Evolutionary conservation across 2,329 filamentous ascomycete species (phyloP), one percentile per base, ranked within the genome.

Genomic region (Thelonectria rubi): DNA sequence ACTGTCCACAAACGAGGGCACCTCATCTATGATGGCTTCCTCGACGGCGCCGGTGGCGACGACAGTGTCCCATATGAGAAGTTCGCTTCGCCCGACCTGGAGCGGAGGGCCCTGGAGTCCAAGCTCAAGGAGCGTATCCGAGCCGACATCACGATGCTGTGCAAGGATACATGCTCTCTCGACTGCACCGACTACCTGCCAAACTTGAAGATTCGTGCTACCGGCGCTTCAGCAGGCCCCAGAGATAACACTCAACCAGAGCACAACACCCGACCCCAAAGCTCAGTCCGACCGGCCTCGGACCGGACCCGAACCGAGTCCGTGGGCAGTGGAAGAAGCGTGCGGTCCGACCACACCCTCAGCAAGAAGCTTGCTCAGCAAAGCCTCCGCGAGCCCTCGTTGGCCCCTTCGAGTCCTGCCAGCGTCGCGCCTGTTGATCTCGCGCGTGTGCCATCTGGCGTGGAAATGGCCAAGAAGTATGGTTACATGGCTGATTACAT

Each of bases 1-100:
- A 79, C 77, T 3, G 79, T 81, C 7, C 77, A 82, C 65, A 86
- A 86, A 68, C 79, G 83, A 45, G 84, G 84, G 0, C 84, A 86
- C 58, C 77, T 84, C 20, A 77, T 86, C 18, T 72, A 64, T 20
- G 69, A 72, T 53, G 69, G 69, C 21, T 72, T 72, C 62, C 69
- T 72, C 32, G 69, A 72, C 37, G 69, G 69, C 14, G 68, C 69
- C 12, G 77, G 80, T n/a, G 66, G 66, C 8, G 76, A 78, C 39
- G 72, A 70, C 15, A 67, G 68, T 9, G 72, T 67, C 20, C 70
- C 66, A 20, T 71, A 68, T 47, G 77, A 77, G 48, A 59, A 66
- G 15, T 78, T 75, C 60, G 51, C 72, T 4, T 71, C 73, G 12
- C 69, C 66, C 8, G 76, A 79, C 34, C 71, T 79, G 12, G 78